Evolutionary conservation across 768 basidiomycete species (phyloP).

Genomic region (Tricholoma sp.): DNA sequence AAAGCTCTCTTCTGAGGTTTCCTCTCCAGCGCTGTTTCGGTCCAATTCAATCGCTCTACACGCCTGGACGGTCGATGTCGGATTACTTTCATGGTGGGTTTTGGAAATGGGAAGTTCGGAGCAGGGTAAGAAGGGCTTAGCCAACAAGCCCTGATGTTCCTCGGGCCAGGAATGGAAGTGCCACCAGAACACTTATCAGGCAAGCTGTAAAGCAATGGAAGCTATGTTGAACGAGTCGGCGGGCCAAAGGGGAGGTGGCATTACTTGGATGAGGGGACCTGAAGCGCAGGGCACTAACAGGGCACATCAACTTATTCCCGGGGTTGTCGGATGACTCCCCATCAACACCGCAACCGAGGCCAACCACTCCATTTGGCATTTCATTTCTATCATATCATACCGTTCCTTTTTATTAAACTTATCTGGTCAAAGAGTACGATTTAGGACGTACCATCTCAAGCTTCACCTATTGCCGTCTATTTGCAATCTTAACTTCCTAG

Average conservation of each 20-base stretch:
- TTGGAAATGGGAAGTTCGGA: not conserved
- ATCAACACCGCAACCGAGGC: no score
- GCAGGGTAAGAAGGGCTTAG: not conserved
- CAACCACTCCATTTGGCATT: no score
- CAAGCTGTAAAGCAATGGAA: not conserved
- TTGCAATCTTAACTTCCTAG: no score
- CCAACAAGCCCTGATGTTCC: not conserved
- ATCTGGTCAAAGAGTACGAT: no score
- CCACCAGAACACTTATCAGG: not conserved
- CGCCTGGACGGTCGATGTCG: conserved; percentile 8
- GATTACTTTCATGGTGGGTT: conserved; percentile 10
- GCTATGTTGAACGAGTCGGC: not conserved
- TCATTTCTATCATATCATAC: no score
- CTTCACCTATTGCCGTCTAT: no score
- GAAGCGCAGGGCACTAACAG: not conserved
- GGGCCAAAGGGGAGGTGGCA: not conserved
- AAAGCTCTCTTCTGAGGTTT: conserved; percentile 26
- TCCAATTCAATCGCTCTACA: conserved; percentile 5
- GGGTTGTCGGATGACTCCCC: no score
- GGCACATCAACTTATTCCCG: no score
- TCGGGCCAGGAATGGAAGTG: not conserved
- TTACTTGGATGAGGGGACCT: not conserved
- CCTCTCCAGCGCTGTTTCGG: not conserved
- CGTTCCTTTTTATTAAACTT: no score
- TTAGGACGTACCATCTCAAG: no score